Percentiles rank a stretch among this genome's conserved stretches.
These are phyloP conservation scores for Tylopilus rubrobrunneus DNA, from an alignment of 768 basidiomycete species.

Conservation along the genomic window DNA sequence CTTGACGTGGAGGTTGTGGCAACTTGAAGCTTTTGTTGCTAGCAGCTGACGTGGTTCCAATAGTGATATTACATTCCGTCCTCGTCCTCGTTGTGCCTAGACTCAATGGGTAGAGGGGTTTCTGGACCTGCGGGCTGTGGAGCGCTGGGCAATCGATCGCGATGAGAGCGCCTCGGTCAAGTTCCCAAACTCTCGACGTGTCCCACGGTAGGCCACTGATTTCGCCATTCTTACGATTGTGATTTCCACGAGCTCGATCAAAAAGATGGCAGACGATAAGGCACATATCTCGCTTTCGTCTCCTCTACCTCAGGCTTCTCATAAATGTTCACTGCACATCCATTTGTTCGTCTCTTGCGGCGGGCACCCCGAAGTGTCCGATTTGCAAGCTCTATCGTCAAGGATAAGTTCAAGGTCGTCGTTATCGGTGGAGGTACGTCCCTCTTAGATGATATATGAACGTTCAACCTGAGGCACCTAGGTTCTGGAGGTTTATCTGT, in stretches of 20 bases:
- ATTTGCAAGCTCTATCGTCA: constrained; percentile 25
- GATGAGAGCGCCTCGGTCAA: neutral
- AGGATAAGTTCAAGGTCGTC: constrained; percentile 73
- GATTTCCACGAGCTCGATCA: constrained; percentile 1
- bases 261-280: neutral
- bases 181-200: neutral
- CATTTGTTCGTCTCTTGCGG: constrained; percentile 5
- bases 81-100: too few species aligned
- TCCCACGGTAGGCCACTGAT: neutral
- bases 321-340: constrained; percentile 6
- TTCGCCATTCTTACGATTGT: constrained; percentile 14
- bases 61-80: too few species aligned
- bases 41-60: too few species aligned
- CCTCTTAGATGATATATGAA: neutral
- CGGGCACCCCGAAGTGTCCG: constrained; percentile 12
- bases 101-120: neutral
- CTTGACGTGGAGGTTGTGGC: too few species aligned
- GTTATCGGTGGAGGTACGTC: constrained; percentile 81
- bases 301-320: neutral
- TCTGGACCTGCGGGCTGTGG: too few species aligned
- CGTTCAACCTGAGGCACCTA: constrained; percentile 28
- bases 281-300: neutral
- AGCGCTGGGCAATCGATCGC: neutral
- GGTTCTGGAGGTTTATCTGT: constrained; percentile 80
- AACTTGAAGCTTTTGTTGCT: too few species aligned